A percentile compares a stretch with the other conserved stretches of the same genome.
These are phyloP conservation scores for Tricholoma hemisulphureum DNA, from an alignment of 768 basidiomycete species.

Conservation along the genomic window DNA sequence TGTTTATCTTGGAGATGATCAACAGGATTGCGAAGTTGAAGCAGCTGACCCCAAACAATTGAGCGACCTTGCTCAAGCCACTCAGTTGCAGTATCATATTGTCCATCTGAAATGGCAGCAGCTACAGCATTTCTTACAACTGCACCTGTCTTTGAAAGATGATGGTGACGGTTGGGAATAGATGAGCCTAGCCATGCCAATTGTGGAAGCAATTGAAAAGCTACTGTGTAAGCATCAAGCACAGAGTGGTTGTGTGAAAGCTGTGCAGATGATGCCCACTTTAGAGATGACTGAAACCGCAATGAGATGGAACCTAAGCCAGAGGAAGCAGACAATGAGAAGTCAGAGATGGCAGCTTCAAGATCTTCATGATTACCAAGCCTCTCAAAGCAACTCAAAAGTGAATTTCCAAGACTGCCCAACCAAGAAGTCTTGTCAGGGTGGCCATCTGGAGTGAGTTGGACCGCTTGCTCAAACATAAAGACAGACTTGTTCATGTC, in stretches of 20 bases:
- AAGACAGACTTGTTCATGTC: too few relatives aligned
- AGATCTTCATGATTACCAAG: background rate
- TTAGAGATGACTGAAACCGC: background rate
- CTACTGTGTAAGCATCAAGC: slow-evolving; percentile 2
- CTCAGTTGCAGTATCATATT: too few relatives aligned
- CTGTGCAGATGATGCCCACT: background rate
- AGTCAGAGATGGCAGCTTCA: too few relatives aligned
- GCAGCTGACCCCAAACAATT: slow-evolving; percentile 27
- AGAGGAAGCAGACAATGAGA: background rate
- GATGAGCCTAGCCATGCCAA: background rate
- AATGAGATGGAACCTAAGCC: background rate
- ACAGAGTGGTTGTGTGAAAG: background rate
- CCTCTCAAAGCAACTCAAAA: background rate
- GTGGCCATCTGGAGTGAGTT: too few relatives aligned
- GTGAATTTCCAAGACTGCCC: background rate
- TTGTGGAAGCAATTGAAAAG: background rate
- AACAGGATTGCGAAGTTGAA: too few relatives aligned
- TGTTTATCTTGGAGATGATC: too few relatives aligned
- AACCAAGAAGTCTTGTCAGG: too few relatives aligned
- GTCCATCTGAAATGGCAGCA: slow-evolving; percentile 19
- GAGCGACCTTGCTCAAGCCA: slow-evolving; percentile 31
- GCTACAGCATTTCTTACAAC: slow-evolving; percentile 15
- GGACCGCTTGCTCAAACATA: too few relatives aligned
- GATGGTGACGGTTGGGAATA: background rate
- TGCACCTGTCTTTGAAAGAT: too few relatives aligned